Conservation (phyloP, 2,329 filamentous ascomycete species). For the Scopulariopsis brevicaulis region DNA sequence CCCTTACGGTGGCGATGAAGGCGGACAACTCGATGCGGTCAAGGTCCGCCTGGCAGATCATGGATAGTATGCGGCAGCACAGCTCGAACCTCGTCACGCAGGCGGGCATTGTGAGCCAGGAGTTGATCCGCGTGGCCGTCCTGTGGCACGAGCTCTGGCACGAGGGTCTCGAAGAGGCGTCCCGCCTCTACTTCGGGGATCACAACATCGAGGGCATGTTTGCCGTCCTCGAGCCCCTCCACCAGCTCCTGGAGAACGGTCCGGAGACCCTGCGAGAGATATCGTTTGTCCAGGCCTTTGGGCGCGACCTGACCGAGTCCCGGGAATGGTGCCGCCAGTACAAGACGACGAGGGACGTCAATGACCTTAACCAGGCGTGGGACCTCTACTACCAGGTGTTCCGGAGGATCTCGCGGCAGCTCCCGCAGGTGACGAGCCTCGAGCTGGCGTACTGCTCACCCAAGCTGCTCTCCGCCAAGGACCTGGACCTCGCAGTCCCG, state of each 20-base stretch:
- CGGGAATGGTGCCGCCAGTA: conserved; percentile 94
- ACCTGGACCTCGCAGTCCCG: conserved; percentile 89
- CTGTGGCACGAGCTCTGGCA: conserved; percentile 99
- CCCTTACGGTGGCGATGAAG: conserved; percentile 96
- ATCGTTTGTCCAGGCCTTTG: conserved; percentile 95
- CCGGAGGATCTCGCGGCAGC: conserved; percentile 83
- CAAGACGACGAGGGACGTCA: conserved; percentile 76
- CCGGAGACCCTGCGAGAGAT: conserved; percentile 92
- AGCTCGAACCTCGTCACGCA: conserved; percentile 89
- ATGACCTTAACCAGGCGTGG: conserved; percentile 96
- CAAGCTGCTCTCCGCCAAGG: conserved; percentile 72
- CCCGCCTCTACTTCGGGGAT: conserved; percentile 91
- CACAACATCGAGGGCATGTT: conserved; percentile 99
- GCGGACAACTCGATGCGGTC: conserved; percentile 76
- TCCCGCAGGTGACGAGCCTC: conserved; percentile 83
- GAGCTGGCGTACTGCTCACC: conserved; percentile 97
- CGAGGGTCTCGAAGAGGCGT: conserved; percentile 93
- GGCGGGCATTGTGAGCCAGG: conserved; percentile 87
- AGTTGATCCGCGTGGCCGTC: conserved; percentile 92
- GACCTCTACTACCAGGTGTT: conserved; percentile 99
- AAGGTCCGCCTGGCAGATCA: conserved; percentile 81
- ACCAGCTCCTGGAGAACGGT: conserved; percentile 81
- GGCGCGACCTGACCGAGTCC: conserved; percentile 86
- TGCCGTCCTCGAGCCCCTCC: conserved; percentile 74
- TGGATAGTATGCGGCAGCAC: conserved; percentile 97